Percentiles rank a stretch among this genome's conserved stretches.
phyloP scores from a whole-genome alignment of 2,329 filamentous ascomycete genomes.

The Cladosporium sphaerospermum region DNA sequence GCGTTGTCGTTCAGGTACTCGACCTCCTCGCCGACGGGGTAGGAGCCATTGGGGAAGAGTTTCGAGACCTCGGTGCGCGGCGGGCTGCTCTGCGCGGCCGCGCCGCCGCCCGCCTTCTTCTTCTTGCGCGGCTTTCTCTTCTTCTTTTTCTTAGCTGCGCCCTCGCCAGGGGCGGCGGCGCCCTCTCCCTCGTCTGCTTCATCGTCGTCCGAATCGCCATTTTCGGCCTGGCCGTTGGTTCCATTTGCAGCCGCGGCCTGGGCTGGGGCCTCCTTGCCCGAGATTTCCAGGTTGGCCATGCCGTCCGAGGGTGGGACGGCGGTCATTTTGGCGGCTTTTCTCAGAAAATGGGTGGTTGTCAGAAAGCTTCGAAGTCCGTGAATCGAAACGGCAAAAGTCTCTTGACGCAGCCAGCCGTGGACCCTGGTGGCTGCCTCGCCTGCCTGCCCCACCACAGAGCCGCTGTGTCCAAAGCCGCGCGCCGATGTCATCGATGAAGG shows the following conservation, averaged over 20 bases:
- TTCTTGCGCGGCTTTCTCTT: conserved; percentile 39
- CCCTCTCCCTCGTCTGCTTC: conserved; percentile 26
- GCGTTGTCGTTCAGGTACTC: conserved; percentile 41
- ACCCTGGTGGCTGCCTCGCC: neutral
- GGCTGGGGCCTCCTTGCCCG: conserved; percentile 13
- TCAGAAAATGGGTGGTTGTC: neutral
- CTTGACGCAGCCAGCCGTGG: neutral
- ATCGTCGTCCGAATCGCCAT: conserved; percentile 32
- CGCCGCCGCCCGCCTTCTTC: conserved; percentile 25
- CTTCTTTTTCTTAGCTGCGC: conserved; percentile 41
- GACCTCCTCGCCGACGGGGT: conserved; percentile 43
- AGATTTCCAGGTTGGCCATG: conserved; percentile 22
- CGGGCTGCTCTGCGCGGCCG: conserved; percentile 39
- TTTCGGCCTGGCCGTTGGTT: conserved; percentile 27
- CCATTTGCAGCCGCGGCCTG: conserved; percentile 18
- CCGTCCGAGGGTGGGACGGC: conserved; percentile 25
- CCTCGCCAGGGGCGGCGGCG: conserved; percentile 15
- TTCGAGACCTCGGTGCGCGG: conserved; percentile 42
- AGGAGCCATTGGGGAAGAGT: conserved; percentile 40
- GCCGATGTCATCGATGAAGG: too few species aligned
- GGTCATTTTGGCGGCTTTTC: conserved; percentile 18
- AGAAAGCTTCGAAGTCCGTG: neutral
- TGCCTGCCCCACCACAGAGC: neutral
- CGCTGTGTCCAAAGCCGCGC: too few species aligned
- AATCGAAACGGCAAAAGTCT: neutral